phyloP scores from a whole-genome alignment of 176 grass and related monocot genomes.

The Areca catechu region DNA sequence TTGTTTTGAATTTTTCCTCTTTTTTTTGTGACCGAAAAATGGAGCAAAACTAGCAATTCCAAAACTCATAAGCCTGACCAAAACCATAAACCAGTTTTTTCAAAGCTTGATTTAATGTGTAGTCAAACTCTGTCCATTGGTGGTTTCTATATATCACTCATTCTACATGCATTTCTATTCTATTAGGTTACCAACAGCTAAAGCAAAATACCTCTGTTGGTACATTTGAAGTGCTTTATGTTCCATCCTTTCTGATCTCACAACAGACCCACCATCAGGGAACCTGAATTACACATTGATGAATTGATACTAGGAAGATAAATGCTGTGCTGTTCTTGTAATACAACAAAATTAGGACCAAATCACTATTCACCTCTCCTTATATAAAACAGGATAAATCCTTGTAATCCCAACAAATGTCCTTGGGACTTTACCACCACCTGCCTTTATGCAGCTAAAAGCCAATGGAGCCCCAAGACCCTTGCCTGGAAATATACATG shows the following conservation, averaged over 20 bases:
- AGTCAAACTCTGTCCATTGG: too few species aligned
- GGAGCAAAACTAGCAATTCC: too few species aligned
- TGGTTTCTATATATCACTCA: too few species aligned
- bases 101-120: too few species aligned
- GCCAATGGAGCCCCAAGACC: constrained; percentile 53
- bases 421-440: constrained; percentile 65
- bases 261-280: constrained; percentile 48
- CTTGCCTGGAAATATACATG: constrained; percentile 49
- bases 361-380: constrained; percentile 63
- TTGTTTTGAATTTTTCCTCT: too few species aligned
- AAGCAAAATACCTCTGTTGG: constrained; percentile 57
- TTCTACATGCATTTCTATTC: not conserved
- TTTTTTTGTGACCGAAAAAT: too few species aligned
- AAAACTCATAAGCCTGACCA: too few species aligned
- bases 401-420: constrained; percentile 73
- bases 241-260: constrained; percentile 92
- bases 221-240: constrained; percentile 59
- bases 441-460: constrained; percentile 75
- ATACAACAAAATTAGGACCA: too few species aligned
- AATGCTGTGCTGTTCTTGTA: too few species aligned
- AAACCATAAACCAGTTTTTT: too few species aligned
- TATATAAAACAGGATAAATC: constrained; percentile 78
- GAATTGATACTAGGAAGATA: not conserved
- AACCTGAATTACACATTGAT: constrained; percentile 46
- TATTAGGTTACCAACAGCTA: not conserved